Evolutionary conservation across 2,329 filamentous ascomycete species (phyloP), one percentile per base, ranked within the genome.

Genomic region (Aspergillus hortae): DNA sequence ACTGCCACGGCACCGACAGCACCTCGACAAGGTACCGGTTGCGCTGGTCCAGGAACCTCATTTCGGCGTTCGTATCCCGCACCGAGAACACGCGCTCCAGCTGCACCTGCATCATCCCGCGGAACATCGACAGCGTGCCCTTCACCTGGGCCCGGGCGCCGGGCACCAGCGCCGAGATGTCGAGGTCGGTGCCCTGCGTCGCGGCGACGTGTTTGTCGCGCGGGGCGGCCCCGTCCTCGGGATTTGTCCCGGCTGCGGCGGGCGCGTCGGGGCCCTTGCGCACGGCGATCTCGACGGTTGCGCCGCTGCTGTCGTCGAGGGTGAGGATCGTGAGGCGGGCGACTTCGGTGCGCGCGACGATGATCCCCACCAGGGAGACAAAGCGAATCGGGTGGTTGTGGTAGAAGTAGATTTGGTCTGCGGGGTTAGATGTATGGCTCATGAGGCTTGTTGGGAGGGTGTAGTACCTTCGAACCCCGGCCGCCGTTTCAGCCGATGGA

Each of bases 381-480:
- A 86, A 92, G 78, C 84, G 83, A 60, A 92, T 83, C 0, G 89
- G 89, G 59, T 92, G 84, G 67, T 91, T 92, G 46, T 78, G 70
- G 72, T 85, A 79, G 69, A 91, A 90, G 69, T 79, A 82, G 36
- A 83, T 70, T 63, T 82, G 80, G 42, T 77, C 80, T 82, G 54
- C 14, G 12, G 30, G 10, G 41, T 36, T 44, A 33, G 32, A 14
- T 11, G 27, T 30, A 6, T 9, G 10, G 3, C 6, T 10, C 27
- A 10, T 30, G 27, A 11, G 27, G 11, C 2, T 19, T 19, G 35
- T 32, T 46, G 30, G 43, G 27, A 17, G 11, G 30, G 17, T 9
- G 17, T 44, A 30, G 14, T 15, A 9, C 9, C 80, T 70, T 76
- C 74, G 61, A 80, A 84, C 2, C 74, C 77, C 6, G 63, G 66